These are phyloP conservation scores for Cardiosporidium cionae DNA, from an alignment of 169 alveolate genomes.

Conservation along the genomic window DNA sequence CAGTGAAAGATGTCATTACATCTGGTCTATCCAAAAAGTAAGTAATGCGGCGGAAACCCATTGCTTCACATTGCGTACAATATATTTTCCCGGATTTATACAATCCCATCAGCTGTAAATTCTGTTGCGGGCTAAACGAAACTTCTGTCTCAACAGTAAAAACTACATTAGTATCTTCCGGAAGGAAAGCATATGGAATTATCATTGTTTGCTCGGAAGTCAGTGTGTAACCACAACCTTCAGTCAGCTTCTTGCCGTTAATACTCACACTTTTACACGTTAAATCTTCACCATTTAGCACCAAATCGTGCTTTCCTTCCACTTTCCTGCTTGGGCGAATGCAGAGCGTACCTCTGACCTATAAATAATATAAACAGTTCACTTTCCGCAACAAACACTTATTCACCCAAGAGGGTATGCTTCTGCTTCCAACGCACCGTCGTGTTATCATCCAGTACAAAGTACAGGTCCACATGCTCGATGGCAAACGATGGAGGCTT, in stretches of 20 bases:
- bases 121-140: conserved; percentile 33
- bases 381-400: neutral
- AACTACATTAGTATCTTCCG: conserved; percentile 28
- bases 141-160: conserved; percentile 45
- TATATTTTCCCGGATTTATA: conserved; percentile 69
- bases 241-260: conserved; percentile 51
- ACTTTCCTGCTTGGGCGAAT: neutral
- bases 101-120: conserved; percentile 40
- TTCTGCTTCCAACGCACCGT: conserved; percentile 40
- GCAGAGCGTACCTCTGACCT: conserved; percentile 41
- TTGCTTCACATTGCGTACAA: conserved; percentile 85
- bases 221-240: conserved; percentile 32
- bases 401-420: neutral
- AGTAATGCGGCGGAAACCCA: conserved; percentile 81
- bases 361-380: conserved; percentile 14
- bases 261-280: conserved; percentile 55
- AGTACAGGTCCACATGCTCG: conserved; percentile 54
- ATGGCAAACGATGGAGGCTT: conserved; percentile 64
- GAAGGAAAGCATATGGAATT: conserved; percentile 20
- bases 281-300: conserved; percentile 75
- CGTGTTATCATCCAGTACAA: conserved; percentile 54
- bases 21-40: conserved; percentile 84
- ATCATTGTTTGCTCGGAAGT: conserved; percentile 37
- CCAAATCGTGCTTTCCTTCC: conserved; percentile 56
- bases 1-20: conserved; percentile 66